Base-by-base conservation (phyloP, 768 basidiomycete genomes). In the Collybia mongolica region DNA sequence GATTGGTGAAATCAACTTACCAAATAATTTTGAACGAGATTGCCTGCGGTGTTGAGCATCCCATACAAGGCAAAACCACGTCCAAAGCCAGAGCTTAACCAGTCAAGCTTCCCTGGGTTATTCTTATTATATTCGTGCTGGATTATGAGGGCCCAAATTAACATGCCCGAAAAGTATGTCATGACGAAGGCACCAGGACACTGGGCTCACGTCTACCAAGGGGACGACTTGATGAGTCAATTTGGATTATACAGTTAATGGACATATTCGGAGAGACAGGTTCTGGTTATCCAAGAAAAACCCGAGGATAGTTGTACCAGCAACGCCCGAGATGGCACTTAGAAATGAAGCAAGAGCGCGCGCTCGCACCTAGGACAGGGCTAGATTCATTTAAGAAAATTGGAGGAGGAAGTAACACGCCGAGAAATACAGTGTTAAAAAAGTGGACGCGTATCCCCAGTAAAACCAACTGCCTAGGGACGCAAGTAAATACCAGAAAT, bases 401-500 rank as follows among this genome's bases (percentile, higher is more conserved):
- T 28, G 28, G 11, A 5, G 4, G 11, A 39, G 14, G 14, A 23
- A 12, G 41, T 36, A 19, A 44, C 53, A 42, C 28, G 54, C 58
- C 20, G 56, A 52, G 24, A 59, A 57, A 37, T 57, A 57, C 7
- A 59, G 44, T 7, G 57, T 58, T 45, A 55, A 49, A 53, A 55
- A 61, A 8, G 58, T 61, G 3, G 58, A 57, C 8, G 54, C 28
- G 23, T 59, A 61, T 12, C 52, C 54, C 54, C 56, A 61, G 20
- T 57, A 61, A 32, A 61, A 56, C 54, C 57, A 61, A 38, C 54
- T 59, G 26, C 54, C 60, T 57, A 32, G 39, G 24, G 48, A 23
- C 15, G 6, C 39, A 19, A 8, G 5, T 45, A 2, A 45, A 29
- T 24, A 11, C 4, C 11, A 7, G 22, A 18, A 22, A 44, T 6